Percentiles rank a stretch among this genome's conserved stretches.
Evolutionary conservation across 1,139 yeast species (phyloP).

Genomic region (Hemisphaericaspora xylofermentans): DNA sequence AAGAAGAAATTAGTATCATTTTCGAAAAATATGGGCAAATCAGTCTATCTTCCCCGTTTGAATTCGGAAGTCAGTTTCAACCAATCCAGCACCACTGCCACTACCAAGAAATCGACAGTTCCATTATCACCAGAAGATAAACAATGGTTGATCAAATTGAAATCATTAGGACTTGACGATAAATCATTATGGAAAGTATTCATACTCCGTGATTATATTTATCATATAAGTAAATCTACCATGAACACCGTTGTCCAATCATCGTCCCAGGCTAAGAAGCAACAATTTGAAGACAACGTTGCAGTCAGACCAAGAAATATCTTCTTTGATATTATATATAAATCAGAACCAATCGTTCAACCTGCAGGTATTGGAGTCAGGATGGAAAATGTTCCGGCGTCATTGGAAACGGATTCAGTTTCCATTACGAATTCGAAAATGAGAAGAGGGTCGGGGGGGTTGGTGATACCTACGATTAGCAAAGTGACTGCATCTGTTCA

Average conservation of each 20-base stretch:
- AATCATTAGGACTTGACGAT: conserved; percentile 67
- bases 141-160: conserved; percentile 69
- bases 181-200: conserved; percentile 83
- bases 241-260: conserved; percentile 6
- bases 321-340: conserved; percentile 60
- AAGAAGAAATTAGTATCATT: conserved; percentile 15
- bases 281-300: not conserved
- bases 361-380: conserved; percentile 11
- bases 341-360: conserved; percentile 38
- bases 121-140: conserved; percentile 64
- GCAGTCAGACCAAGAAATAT: conserved; percentile 54
- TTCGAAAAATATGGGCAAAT: conserved; percentile 38
- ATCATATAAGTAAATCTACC: conserved; percentile 14
- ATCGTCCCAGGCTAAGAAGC: not conserved
- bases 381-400: not conserved
- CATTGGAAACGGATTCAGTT: conserved; percentile 20
- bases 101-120: conserved; percentile 5
- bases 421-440: conserved; percentile 19
- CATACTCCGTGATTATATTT: conserved; percentile 64
- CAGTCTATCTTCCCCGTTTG: conserved; percentile 35
- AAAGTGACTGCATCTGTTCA: conserved; percentile 51
- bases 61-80: conserved; percentile 18
- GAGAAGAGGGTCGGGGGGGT: conserved; percentile 21
- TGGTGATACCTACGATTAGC: conserved; percentile 34
- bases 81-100: conserved; percentile 13